phyloP scores from a whole-genome alignment of 2,329 filamentous ascomycete species.

The Arthrinium puccinioides region DNA sequence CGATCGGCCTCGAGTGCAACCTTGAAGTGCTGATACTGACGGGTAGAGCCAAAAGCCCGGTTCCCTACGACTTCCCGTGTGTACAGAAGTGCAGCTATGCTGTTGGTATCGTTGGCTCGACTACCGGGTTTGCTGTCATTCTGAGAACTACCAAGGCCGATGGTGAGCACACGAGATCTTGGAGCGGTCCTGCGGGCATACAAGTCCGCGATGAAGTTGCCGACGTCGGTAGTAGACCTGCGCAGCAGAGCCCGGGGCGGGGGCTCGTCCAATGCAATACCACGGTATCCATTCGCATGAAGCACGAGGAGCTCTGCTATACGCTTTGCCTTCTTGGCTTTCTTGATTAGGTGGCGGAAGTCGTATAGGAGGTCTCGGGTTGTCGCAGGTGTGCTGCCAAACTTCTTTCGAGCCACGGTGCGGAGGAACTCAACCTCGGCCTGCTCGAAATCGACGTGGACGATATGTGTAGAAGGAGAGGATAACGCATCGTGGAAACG shows the following conservation, averaged over 20 bases:
- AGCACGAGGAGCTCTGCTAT: conserved; percentile 9
- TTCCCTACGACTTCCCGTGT: conserved; percentile 43
- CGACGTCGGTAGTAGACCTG: conserved; percentile 24
- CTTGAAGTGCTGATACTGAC: conserved; percentile 35
- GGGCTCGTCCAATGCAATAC: conserved; percentile 9
- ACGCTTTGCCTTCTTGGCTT: conserved; percentile 8
- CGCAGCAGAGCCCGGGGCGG: conserved; percentile 13
- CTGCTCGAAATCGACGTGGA: conserved; percentile 22
- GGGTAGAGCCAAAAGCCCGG: conserved; percentile 31
- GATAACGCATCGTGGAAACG: no score
- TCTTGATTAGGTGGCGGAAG: conserved; percentile 20
- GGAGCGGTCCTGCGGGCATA: conserved; percentile 12
- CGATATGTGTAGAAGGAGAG: no score
- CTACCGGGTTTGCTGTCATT: no score
- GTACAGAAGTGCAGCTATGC: conserved; percentile 34
- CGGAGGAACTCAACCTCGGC: conserved; percentile 17
- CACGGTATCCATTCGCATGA: conserved; percentile 12
- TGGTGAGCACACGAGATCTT: conserved; percentile 17
- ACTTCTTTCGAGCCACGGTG: conserved; percentile 14
- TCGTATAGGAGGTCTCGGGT: conserved; percentile 12
- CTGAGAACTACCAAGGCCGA: conserved; percentile 23
- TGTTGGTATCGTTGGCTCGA: no score
- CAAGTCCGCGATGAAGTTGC: conserved; percentile 30
- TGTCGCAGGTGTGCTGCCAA: conserved; percentile 7
- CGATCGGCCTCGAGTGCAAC: conserved; percentile 34